Base-by-base conservation (phyloP, 768 basidiomycete species). In the Boletellus emodensis region DNA sequence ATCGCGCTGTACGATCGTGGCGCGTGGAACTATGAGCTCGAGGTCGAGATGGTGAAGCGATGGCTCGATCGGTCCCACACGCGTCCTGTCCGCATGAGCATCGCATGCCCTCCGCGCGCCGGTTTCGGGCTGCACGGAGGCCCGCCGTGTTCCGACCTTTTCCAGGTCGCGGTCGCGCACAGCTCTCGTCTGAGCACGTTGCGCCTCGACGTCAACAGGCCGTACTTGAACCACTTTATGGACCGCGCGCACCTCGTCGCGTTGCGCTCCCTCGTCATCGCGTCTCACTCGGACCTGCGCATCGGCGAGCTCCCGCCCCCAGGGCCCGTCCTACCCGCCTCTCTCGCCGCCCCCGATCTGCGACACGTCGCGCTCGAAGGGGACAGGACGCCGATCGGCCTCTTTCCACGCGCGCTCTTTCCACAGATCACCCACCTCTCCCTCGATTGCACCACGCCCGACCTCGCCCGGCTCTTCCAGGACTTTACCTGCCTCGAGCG, bases 1-100 rank as follows among this genome's bases (percentile, higher is more conserved):
- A 52, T 70, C 17, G 45, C 60, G 11, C 46, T 70, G 7, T 34
- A 46, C 9, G 68, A 70, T 40, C 54, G 51, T n/a, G 68, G 66
- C 17, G 47, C 54, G n/a, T 66, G 65, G 65, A 69, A 64, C 40
- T 55, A 47, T 33, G 58, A 60, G 8, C 51, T 58, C 18, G 56
- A 69, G 13, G 43, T 67, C 14, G 45, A 46, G 26, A 69, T 66
- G 67, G 43, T 55, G 12, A 46, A 54, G 41, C 40, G 14, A 24
- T 66, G 65, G 65, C 54, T 66, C 1, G 43, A 50, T 13, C 60
- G 52, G 12, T 49, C 62, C 4, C 45, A 53, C 26, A 48, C 37
- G 38, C 63, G 67, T 1, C 62, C 58, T 13, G 44, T 69, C n/a
- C 34, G 53, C 26, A 54, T 66, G 50, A 62, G 56, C 41, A 51